These are phyloP conservation scores for Neonectria ditissima DNA, from an alignment of 2,329 filamentous ascomycete species.

Conservation along the genomic window DNA sequence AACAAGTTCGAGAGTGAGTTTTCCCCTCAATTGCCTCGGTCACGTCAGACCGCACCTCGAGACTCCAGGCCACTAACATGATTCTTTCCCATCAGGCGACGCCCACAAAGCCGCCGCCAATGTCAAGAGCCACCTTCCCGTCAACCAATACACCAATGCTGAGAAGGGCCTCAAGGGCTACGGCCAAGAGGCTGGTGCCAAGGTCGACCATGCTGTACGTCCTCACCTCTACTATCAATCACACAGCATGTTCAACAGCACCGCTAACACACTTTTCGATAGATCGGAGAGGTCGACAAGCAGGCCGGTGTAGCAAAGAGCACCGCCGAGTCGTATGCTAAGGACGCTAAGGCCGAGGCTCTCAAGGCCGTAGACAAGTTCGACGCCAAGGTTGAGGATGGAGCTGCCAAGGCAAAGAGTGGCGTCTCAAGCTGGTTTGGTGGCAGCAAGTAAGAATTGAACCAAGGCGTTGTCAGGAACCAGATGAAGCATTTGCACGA, in stretches of 20 bases:
- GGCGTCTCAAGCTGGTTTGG: conserved; percentile 90
- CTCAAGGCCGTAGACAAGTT: conserved; percentile 83
- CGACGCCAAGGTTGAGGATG: conserved; percentile 84
- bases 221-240: background rate
- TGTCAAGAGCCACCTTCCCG: conserved; percentile 74
- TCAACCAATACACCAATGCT: conserved; percentile 66
- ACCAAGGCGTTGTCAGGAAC: background rate
- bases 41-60: background rate
- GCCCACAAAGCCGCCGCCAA: conserved; percentile 75
- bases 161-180: conserved; percentile 71
- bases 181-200: conserved; percentile 66
- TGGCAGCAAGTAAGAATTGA: conserved; percentile 54
- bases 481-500: conserved; percentile 4
- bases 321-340: conserved; percentile 68
- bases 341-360: conserved; percentile 72
- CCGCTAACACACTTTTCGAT: conserved; percentile 8
- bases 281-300: conserved; percentile 69
- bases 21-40: background rate
- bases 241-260: background rate
- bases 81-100: conserved; percentile 70
- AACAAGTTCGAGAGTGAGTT: conserved; percentile 84
- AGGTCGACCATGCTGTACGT: conserved; percentile 77
- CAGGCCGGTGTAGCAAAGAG: conserved; percentile 72
- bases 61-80: conserved; percentile 28
- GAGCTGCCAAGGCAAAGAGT: conserved; percentile 84